Evolutionary conservation across 495 filamentous ascomycete species (phyloP).

Genomic region (Aspergillus carlsbadensis): DNA sequence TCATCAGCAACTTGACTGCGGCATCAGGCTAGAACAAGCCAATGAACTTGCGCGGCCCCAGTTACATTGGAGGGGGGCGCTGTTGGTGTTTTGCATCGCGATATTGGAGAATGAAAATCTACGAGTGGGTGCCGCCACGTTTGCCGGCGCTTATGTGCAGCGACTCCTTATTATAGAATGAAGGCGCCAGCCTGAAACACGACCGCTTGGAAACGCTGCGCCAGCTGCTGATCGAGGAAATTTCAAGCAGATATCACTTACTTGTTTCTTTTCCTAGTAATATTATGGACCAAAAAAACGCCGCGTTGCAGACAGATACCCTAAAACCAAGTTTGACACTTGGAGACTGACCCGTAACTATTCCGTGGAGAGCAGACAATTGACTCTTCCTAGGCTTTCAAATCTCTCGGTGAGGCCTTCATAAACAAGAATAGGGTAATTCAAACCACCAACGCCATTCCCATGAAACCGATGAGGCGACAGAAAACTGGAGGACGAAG

Average conservation of each 20-base stretch:
- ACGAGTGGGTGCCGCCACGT: conserved; percentile 9
- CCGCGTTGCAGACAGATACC: conserved; percentile 7
- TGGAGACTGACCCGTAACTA: neutral
- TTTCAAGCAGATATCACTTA: neutral
- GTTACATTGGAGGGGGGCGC: neutral
- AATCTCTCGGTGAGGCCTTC: neutral
- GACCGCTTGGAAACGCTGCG: neutral
- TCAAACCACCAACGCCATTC: conserved; percentile 33
- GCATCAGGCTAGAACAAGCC: neutral
- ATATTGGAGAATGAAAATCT: neutral
- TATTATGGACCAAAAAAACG: conserved; percentile 5
- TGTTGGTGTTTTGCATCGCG: neutral
- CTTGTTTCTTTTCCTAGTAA: conserved; percentile 9
- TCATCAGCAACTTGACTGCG: neutral
- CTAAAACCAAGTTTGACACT: neutral
- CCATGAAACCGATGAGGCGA: conserved; percentile 19
- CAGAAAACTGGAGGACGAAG: neutral
- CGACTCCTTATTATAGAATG: conserved; percentile 1
- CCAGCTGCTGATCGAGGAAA: neutral
- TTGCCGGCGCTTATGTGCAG: conserved; percentile 12
- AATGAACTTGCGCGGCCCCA: neutral
- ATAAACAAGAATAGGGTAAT: conserved; percentile 15
- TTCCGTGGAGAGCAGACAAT: neutral
- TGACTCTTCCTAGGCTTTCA: conserved; percentile 5
- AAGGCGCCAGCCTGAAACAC: conserved; percentile 3